Conservation (phyloP, 2,329 filamentous ascomycete species). For the Fusarium sp. region DNA sequence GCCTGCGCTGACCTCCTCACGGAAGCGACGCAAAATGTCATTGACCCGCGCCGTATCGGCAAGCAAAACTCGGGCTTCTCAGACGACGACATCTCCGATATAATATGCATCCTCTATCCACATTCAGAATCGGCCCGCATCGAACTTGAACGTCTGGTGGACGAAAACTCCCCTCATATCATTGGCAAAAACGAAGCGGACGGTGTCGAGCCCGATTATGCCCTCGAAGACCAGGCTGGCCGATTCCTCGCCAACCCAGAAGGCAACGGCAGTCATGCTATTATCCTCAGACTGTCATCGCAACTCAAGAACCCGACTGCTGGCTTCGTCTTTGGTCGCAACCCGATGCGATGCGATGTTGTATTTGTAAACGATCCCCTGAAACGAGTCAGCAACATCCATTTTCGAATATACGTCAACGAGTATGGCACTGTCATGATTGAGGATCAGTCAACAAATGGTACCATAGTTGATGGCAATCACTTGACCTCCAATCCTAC, state of each 20-base stretch:
- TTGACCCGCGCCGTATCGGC: constrained; percentile 84
- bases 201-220: constrained; percentile 64
- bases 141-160: constrained; percentile 70
- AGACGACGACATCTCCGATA: constrained; percentile 85
- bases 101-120: constrained; percentile 89
- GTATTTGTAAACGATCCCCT: constrained; percentile 73
- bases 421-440: constrained; percentile 89
- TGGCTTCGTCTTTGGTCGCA: constrained; percentile 91
- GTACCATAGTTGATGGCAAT: constrained; percentile 83
- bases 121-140: constrained; percentile 77
- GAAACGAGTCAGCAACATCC: constrained; percentile 88
- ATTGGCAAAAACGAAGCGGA: constrained; percentile 62
- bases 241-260: constrained; percentile 60
- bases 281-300: constrained; percentile 85
- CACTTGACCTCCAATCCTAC: constrained; percentile 65
- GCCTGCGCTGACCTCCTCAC: constrained; percentile 32
- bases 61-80: constrained; percentile 85
- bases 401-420: constrained; percentile 94
- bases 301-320: constrained; percentile 72
- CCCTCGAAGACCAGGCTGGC: constrained; percentile 62
- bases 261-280: constrained; percentile 70
- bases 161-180: constrained; percentile 61
- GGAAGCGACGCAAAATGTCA: constrained; percentile 79
- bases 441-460: constrained; percentile 95
- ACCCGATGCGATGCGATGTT: constrained; percentile 76